Conservation (phyloP, 192 early-diverging fungal genomes). For the Entrophospora sp. region DNA sequence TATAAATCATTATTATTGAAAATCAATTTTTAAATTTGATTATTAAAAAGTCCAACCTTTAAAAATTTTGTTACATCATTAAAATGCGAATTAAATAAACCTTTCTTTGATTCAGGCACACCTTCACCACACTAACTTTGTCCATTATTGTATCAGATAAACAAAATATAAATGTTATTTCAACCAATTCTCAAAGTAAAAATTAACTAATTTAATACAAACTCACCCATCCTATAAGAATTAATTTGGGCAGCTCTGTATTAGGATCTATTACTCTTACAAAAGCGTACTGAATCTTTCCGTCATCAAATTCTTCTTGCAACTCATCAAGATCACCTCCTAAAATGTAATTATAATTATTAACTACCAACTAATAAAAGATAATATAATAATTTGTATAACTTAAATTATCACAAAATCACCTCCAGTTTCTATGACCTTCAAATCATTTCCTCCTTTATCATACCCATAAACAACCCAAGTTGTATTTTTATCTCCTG, state of each 20-base stretch:
- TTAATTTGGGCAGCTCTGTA: conserved; percentile 77
- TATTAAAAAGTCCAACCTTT: conserved; percentile 41
- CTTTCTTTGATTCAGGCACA: conserved; percentile 86
- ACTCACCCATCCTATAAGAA: conserved; percentile 84
- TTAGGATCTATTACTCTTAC: conserved; percentile 77
- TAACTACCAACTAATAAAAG: not conserved
- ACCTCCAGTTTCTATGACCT: conserved; percentile 55
- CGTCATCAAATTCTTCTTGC: conserved; percentile 83
- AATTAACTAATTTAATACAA: conserved; percentile 12
- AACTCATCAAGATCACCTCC: conserved; percentile 78
- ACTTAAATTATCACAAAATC: not conserved
- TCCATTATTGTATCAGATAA: not conserved
- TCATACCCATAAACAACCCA: conserved; percentile 76
- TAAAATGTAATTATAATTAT: not conserved
- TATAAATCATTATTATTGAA: not conserved
- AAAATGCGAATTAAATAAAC: conserved; percentile 73
- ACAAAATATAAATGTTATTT: not conserved
- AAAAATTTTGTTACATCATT: conserved; percentile 75
- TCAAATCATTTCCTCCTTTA: conserved; percentile 59
- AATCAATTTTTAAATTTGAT: not conserved
- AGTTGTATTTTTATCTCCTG: conserved; percentile 42
- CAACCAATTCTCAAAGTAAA: not conserved
- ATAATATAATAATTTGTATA: not conserved
- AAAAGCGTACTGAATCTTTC: conserved; percentile 87
- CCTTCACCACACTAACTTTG: conserved; percentile 77